A percentile compares a stretch with the other conserved stretches of the same genome.
These are phyloP conservation scores for Cardamine chenopodiifolia DNA, from an alignment of 345 rosid genomes.

Conservation along the genomic window DNA sequence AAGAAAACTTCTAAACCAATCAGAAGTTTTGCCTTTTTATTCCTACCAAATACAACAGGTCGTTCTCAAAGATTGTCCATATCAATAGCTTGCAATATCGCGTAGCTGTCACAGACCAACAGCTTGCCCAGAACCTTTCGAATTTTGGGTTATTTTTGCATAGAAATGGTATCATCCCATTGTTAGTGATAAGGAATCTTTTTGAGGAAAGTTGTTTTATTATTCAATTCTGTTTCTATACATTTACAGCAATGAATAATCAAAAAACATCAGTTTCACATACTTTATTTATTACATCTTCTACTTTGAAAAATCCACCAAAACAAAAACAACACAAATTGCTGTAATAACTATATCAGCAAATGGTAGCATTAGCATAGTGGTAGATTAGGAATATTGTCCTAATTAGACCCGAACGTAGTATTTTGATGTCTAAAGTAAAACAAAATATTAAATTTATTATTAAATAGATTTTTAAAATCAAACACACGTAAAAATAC, in stretches of 20 bases:
- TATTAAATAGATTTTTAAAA: no score
- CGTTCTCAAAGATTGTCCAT: constrained; percentile 46
- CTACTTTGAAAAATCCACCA: no score
- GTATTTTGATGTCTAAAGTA: no score
- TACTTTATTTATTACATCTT: constrained; percentile 25
- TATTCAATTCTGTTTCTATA: constrained; percentile 28
- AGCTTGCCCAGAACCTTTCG: constrained; percentile 44
- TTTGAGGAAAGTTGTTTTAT: constrained; percentile 44
- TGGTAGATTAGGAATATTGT: constrained; percentile 33
- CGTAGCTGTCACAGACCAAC: constrained; percentile 46
- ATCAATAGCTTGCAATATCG: constrained; percentile 46
- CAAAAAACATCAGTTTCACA: constrained; percentile 17
- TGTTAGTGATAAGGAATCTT: constrained; percentile 47
- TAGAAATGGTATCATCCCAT: constrained; percentile 46
- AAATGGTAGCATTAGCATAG: background rate
- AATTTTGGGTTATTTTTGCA: constrained; percentile 38
- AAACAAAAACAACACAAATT: background rate
- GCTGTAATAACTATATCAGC: background rate
- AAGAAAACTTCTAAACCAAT: constrained; percentile 33
- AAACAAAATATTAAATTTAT: no score
- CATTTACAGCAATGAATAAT: constrained; percentile 22
- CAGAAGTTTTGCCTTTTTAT: constrained; percentile 23
- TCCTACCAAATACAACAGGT: constrained; percentile 33
- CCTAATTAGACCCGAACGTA: no score
- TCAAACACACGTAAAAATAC: no score